These are phyloP conservation scores for Scenedesmus sp. DNA, from an alignment of 163 green algal species.

Conservation along the genomic window DNA sequence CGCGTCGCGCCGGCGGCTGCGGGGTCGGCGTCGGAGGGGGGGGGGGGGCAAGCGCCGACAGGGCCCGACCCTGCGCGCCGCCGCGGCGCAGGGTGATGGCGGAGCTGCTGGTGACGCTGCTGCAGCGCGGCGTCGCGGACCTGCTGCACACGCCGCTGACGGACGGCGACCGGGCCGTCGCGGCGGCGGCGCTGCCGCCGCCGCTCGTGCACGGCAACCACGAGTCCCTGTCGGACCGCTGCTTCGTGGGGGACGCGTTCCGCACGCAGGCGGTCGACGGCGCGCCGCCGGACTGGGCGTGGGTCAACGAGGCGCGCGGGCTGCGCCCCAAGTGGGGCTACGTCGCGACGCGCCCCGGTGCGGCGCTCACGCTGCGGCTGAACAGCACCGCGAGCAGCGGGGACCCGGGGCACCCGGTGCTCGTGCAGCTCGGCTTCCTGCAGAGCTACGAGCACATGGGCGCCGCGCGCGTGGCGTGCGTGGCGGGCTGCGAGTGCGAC, in stretches of 20 bases:
- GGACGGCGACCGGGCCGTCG: not conserved
- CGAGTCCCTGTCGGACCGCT: not conserved
- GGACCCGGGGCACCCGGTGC: not conserved
- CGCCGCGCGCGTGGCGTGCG: constrained; percentile 26
- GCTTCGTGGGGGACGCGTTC: constrained; percentile 8
- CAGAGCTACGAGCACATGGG: constrained; percentile 48
- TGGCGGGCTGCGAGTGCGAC: constrained; percentile 6
- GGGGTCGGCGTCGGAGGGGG: too few relatives aligned
- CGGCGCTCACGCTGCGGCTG: constrained; percentile 15
- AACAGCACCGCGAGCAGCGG: constrained; percentile 32
- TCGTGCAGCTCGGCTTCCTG: constrained; percentile 46
- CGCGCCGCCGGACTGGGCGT: constrained; percentile 22
- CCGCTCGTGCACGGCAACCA: constrained; percentile 29
- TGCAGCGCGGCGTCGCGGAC: constrained; percentile 5
- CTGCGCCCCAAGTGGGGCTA: constrained; percentile 51
- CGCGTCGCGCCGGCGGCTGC: too few relatives aligned
- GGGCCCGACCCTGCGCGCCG: too few relatives aligned
- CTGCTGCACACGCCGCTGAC: constrained; percentile 22
- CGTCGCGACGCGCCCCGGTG: constrained; percentile 7
- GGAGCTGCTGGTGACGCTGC: constrained; percentile 35
- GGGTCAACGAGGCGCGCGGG: constrained; percentile 49
- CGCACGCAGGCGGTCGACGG: constrained; percentile 21
- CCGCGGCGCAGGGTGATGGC: constrained; percentile 24
- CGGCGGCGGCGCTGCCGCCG: not conserved
- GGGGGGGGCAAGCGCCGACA: too few relatives aligned